Percentiles rank a stretch among this genome's conserved stretches.
Conservation (phyloP, 129 eudicot species). For the Kitagawia praeruptora region DNA sequence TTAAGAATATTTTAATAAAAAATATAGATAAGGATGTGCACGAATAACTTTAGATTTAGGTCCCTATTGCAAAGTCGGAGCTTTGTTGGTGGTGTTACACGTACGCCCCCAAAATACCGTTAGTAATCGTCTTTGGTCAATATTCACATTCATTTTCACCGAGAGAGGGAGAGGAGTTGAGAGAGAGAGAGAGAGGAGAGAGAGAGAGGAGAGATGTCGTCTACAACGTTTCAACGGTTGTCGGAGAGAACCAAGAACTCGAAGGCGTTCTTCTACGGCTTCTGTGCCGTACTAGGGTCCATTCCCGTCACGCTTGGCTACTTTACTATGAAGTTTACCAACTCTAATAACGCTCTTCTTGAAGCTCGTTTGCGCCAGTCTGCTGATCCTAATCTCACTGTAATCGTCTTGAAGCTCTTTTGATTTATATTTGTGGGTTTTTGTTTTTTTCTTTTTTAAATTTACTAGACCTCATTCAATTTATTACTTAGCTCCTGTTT, state of each 20-base stretch:
- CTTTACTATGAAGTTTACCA: background rate
- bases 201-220: conserved; percentile 27
- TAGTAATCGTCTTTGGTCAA: background rate
- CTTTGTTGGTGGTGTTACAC: too few species aligned
- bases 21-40: too few species aligned
- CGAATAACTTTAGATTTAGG: too few species aligned
- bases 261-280: background rate
- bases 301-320: background rate
- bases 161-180: background rate
- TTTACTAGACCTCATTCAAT: background rate
- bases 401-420: too few species aligned
- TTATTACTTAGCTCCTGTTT: background rate
- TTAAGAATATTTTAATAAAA: too few species aligned
- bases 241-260: background rate
- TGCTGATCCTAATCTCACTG: background rate
- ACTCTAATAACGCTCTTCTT: background rate
- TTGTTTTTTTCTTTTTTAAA: background rate
- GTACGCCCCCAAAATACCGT: background rate
- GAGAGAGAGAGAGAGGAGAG: background rate
- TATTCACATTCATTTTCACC: background rate
- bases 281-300: background rate
- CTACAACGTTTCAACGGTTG: background rate
- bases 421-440: background rate
- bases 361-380: conserved; percentile 2
- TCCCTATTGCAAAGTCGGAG: too few species aligned